phyloP scores from a whole-genome alignment of 169 alveolate genomes.

The Neospora caninum region DNA sequence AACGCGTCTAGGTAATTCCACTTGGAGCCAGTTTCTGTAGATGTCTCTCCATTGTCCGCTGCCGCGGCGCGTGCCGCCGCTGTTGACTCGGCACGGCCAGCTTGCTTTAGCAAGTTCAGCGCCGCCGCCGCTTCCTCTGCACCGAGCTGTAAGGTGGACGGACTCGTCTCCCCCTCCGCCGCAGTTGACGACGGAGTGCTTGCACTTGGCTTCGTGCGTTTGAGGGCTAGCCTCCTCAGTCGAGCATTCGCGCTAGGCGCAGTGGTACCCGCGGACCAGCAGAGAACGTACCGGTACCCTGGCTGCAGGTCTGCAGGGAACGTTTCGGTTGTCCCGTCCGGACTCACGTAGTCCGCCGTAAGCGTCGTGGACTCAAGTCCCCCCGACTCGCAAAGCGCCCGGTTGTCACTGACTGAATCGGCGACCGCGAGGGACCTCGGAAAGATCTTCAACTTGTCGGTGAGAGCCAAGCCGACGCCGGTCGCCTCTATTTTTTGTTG shows the following conservation, averaged over 20 bases:
- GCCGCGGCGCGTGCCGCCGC: background rate
- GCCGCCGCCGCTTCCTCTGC: conserved; percentile 14
- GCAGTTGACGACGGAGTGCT: no score
- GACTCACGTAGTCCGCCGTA: conserved; percentile 33
- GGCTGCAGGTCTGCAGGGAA: conserved; percentile 52
- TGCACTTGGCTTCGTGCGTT: no score
- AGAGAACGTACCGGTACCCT: conserved; percentile 53
- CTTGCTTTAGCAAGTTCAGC: conserved; percentile 16
- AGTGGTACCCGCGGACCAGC: conserved; percentile 61
- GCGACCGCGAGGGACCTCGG: background rate
- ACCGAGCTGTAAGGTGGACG: conserved; percentile 38
- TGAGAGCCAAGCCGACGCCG: background rate
- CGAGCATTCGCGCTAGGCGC: background rate
- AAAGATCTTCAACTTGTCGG: background rate
- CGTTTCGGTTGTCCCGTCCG: conserved; percentile 50
- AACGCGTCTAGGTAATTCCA: background rate
- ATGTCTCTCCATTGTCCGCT: background rate
- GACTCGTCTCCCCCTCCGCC: conserved; percentile 8
- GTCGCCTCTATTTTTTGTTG: background rate
- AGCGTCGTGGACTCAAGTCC: background rate
- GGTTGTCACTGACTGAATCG: background rate
- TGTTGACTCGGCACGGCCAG: background rate
- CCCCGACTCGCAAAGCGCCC: background rate
- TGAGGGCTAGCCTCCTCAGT: no score
- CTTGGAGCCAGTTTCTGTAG: background rate